Evolutionary conservation across 1,284 basidiomycete genomes (phyloP).

Genomic region (Anthracocystis panici-leucophaei): DNA sequence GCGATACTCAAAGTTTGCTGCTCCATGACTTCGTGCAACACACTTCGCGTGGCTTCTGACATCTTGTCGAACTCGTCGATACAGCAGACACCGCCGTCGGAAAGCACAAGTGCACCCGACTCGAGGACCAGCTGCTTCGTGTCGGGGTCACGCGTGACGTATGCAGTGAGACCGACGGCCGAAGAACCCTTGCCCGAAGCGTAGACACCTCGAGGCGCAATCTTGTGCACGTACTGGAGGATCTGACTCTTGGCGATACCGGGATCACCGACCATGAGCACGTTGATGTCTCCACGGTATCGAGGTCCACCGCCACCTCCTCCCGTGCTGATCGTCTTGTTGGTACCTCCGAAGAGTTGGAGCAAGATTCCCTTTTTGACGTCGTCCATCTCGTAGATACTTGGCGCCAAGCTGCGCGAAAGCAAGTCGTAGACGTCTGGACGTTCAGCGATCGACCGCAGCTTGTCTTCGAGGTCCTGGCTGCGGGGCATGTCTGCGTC

Average conservation of each 20-base stretch:
- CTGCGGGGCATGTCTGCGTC: slow-evolving; percentile 40
- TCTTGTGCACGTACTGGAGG: slow-evolving; percentile 91
- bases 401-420: slow-evolving; percentile 87
- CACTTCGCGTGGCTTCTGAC: slow-evolving; percentile 94
- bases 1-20: slow-evolving; percentile 99
- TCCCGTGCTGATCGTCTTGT: slow-evolving; percentile 90
- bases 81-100: slow-evolving; percentile 97
- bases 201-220: slow-evolving; percentile 90
- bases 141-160: slow-evolving; percentile 96
- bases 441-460: slow-evolving; percentile 79
- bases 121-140: slow-evolving; percentile 97
- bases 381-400: slow-evolving; percentile 98
- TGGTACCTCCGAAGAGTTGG: slow-evolving; percentile 96
- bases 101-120: slow-evolving; percentile 94
- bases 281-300: slow-evolving; percentile 97
- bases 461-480: slow-evolving; percentile 74
- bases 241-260: slow-evolving; percentile 98
- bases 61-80: slow-evolving; percentile 99
- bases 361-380: slow-evolving; percentile 97
- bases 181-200: slow-evolving; percentile 94
- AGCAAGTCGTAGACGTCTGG: slow-evolving; percentile 90
- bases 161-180: slow-evolving; percentile 96
- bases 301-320: slow-evolving; percentile 94
- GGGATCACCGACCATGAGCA: slow-evolving; percentile 95
- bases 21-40: slow-evolving; percentile 99